Percentiles rank a stretch among this genome's conserved stretches.
Evolutionary conservation across 331 rosid species (phyloP).

Genomic region (Spiraea crenata): DNA sequence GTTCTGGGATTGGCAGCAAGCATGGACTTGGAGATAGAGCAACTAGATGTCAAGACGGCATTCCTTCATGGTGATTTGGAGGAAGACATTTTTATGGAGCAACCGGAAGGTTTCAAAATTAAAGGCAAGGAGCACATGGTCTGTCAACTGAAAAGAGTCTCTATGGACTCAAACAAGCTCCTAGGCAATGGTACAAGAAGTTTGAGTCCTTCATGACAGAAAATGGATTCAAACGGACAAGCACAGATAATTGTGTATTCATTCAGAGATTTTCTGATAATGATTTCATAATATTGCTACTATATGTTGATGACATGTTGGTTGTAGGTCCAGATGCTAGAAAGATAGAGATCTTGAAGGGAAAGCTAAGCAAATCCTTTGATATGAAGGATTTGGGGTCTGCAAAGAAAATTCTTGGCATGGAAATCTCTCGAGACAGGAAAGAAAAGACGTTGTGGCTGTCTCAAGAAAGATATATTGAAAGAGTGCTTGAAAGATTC

Average conservation of each 20-base stretch:
- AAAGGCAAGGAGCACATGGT: background rate
- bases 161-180: background rate
- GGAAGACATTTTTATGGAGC: background rate
- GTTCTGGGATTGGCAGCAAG: background rate
- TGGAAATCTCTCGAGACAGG: background rate
- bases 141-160: background rate
- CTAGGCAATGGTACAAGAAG: background rate
- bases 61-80: constrained; percentile 7
- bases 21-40: background rate
- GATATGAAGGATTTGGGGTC: background rate
- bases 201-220: background rate
- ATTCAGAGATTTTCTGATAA: background rate
- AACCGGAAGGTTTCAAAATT: background rate
- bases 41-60: background rate
- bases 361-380: constrained; percentile 3
- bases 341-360: background rate
- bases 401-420: background rate
- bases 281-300: background rate
- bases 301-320: constrained; percentile 10
- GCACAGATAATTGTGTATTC: constrained; percentile 2
- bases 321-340: background rate
- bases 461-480: constrained; percentile 5
- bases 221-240: background rate
- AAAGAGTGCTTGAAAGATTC: background rate
- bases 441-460: background rate